Evolutionary conservation across 306 rosid species (phyloP).

Genomic region (Lathyrus aphaca): DNA sequence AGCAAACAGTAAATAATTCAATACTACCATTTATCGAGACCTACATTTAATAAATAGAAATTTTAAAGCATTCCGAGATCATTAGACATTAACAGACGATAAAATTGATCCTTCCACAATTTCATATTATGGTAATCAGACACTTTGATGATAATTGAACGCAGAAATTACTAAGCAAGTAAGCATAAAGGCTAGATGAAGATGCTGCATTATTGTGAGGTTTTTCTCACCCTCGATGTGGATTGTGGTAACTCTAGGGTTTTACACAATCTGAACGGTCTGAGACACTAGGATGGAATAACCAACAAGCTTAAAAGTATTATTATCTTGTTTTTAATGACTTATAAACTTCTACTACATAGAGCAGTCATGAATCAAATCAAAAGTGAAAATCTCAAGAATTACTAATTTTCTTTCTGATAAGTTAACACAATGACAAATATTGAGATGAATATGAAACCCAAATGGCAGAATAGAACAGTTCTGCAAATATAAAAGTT

Average conservation of each 20-base stretch:
- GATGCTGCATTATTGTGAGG: background rate
- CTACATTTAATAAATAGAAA: conserved; percentile 4
- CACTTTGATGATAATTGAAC: conserved; percentile 8
- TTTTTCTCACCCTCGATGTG: conserved; percentile 22
- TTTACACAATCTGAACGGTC: conserved; percentile 25
- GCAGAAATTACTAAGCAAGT: background rate
- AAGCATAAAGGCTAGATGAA: conserved; percentile 18
- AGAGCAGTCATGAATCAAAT: conserved; percentile 31
- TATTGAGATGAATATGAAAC: conserved; percentile 18
- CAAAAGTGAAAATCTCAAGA: conserved; percentile 15
- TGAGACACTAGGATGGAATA: conserved; percentile 27
- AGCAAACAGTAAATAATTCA: conserved; percentile 46
- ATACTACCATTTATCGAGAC: conserved; percentile 10
- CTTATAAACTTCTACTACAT: conserved; percentile 4
- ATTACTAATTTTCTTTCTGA: conserved; percentile 28
- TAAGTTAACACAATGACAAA: conserved; percentile 13
- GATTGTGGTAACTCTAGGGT: conserved; percentile 10
- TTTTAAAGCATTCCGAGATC: conserved; percentile 29
- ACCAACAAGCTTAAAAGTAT: conserved; percentile 22
- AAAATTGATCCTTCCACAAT: conserved; percentile 10
- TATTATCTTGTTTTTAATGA: conserved; percentile 7
- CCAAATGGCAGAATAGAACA: conserved; percentile 13
- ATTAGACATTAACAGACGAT: conserved; percentile 4
- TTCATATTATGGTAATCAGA: background rate
- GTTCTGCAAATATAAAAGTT: background rate